Evolutionary conservation across 139 green algal genomes (phyloP), one percentile per base, ranked within the genome.

Genomic region (Coccomyxa sp.): DNA sequence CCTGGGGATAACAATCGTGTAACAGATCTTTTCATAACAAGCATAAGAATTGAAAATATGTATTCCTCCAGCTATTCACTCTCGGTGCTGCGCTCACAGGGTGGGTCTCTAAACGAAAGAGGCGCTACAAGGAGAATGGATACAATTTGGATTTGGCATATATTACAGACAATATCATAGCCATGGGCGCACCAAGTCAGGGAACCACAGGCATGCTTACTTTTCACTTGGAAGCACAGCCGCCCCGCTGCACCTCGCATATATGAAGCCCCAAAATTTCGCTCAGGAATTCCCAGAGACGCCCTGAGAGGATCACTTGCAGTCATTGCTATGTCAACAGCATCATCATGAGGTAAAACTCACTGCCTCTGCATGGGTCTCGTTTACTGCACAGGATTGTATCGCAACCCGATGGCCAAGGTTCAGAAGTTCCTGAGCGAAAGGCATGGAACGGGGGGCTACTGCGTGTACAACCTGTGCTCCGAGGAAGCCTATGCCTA

Each of bases 341-440:
- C 67, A 31, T 45, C 57, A 28, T 11, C 38, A 51, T 3, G 38
- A 51, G 38, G 38, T 7, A 11, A 51, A 51, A 51, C 38, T 51
- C 38, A 51, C 38, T 51, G 38, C 38, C 7, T 51, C 38, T 51
- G 38, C 38, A 51, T 51, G 38, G 38, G 38, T 51, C 3, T 51
- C 38, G 38, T 38, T 27, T 58, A 1, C 25, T 78, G 4, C 74
- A 51, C 84, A 93, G 89, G 85, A 17, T 85, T 90, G n/a, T 93
- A 93, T 77, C 85, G 92, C 63, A 95, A 95, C 80, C 91, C 87
- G 0, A 76, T 89, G 45, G 32, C 38, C 11, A 84, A 93, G 76
- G 91, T 98, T 14, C 79, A 84, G 10, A 98, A 98, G 88, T 98
- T 95, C 67, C 86, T 98, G 10, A 82, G 89, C 23, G 45, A 89